phyloP scores from a whole-genome alignment of 2,329 filamentous ascomycete species.

The Sarocladium oryzae region DNA sequence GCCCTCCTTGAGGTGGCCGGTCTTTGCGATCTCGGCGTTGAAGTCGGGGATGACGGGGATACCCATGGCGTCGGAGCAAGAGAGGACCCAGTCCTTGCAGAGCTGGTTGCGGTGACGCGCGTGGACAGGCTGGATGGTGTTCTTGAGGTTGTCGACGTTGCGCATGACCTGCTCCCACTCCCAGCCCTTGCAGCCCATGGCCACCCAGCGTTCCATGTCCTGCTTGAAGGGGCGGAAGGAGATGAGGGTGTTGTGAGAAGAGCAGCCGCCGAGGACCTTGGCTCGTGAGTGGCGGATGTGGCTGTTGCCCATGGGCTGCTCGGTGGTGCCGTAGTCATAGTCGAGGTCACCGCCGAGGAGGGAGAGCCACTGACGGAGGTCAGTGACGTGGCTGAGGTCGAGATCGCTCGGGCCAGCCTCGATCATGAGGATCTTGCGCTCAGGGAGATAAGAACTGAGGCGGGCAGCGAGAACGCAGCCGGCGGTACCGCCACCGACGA shows the following conservation, averaged over 20 bases:
- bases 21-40: conserved; percentile 73
- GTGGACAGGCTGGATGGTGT: conserved; percentile 87
- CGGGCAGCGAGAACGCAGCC: conserved; percentile 79
- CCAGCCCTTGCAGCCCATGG: conserved; percentile 77
- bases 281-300: conserved; percentile 87
- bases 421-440: conserved; percentile 75
- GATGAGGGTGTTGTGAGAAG: conserved; percentile 89
- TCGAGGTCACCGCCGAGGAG: conserved; percentile 82
- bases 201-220: conserved; percentile 79
- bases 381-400: conserved; percentile 78
- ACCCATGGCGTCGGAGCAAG: conserved; percentile 70
- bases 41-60: conserved; percentile 82
- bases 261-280: conserved; percentile 88
- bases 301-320: conserved; percentile 88
- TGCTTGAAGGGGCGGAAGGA: conserved; percentile 89
- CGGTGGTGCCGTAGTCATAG: conserved; percentile 84
- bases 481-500: conserved; percentile 79
- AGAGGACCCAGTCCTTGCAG: conserved; percentile 81
- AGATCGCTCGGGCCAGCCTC: conserved; percentile 87
- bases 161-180: conserved; percentile 79
- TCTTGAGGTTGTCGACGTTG: conserved; percentile 75
- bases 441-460: conserved; percentile 74
- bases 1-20: conserved; percentile 65
- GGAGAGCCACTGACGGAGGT: conserved; percentile 80
- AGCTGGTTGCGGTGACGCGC: conserved; percentile 81